Percentiles rank a stretch among this genome's conserved stretches.
These are phyloP conservation scores for Earliella scabrosa DNA, from an alignment of 1,284 basidiomycete species.

Conservation along the genomic window DNA sequence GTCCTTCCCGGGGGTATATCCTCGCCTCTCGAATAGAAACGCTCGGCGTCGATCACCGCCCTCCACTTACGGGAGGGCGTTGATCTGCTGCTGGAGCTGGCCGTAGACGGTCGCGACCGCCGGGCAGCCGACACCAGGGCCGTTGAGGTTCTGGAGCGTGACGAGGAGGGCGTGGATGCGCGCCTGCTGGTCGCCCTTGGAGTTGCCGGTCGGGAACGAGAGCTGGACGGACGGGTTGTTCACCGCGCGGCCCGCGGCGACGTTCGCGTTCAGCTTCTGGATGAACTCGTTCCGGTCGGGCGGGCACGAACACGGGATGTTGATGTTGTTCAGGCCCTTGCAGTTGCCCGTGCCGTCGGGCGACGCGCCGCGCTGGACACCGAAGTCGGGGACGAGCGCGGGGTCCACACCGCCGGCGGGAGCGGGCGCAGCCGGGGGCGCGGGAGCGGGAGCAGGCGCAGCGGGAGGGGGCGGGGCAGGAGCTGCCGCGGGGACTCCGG, in stretches of 20 bases:
- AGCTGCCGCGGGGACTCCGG: constrained; percentile 8
- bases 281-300: constrained; percentile 39
- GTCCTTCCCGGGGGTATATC: neutral
- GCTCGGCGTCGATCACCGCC: neutral
- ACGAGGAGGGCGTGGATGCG: constrained; percentile 39
- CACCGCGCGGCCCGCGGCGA: constrained; percentile 40
- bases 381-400: constrained; percentile 32
- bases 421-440: neutral
- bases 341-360: constrained; percentile 30
- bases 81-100: constrained; percentile 35
- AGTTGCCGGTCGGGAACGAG: constrained; percentile 41
- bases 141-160: constrained; percentile 45
- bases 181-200: constrained; percentile 34
- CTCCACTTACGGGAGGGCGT: constrained; percentile 18
- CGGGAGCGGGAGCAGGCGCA: constrained; percentile 9
- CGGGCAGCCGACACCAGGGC: constrained; percentile 44
- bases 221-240: constrained; percentile 42
- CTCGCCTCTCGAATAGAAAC: neutral
- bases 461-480: constrained; percentile 6
- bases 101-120: constrained; percentile 41
- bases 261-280: constrained; percentile 37
- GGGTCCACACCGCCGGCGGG: constrained; percentile 12
- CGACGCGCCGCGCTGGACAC: constrained; percentile 27
- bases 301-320: constrained; percentile 45
- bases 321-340: constrained; percentile 29